Evolutionary conservation across 306 rosid species (phyloP).

Genomic region (Argentina anserina): DNA sequence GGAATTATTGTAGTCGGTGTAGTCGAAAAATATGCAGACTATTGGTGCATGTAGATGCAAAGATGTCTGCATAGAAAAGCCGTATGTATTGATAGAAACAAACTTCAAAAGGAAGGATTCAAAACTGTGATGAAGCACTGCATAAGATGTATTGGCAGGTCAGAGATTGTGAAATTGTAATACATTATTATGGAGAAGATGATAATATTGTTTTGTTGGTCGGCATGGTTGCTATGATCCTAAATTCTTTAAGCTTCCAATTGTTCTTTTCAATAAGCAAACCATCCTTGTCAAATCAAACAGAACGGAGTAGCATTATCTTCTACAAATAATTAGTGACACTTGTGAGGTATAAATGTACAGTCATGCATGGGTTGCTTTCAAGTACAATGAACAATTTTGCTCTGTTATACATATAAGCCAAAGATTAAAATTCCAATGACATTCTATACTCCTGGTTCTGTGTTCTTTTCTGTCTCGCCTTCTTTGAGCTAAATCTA

Average conservation of each 20-base stretch:
- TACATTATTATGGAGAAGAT: background rate
- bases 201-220: background rate
- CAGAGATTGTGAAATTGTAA: background rate
- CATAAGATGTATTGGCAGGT: background rate
- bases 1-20: background rate
- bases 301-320: background rate
- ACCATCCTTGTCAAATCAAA: background rate
- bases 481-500: conserved; percentile 6
- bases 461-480: conserved; percentile 9
- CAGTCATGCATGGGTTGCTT: background rate
- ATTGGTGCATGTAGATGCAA: background rate
- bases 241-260: background rate
- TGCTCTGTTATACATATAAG: background rate
- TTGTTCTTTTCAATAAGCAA: background rate
- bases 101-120: too few species aligned
- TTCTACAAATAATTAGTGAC: background rate
- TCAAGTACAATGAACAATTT: background rate
- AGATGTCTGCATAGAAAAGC: background rate
- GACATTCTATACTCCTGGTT: background rate
- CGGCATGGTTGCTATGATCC: background rate
- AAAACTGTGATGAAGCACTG: too few species aligned
- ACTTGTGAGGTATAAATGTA: background rate
- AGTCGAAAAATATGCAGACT: background rate
- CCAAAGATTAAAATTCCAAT: background rate
- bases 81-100: too few species aligned